A percentile compares a stretch with the other conserved stretches of the same genome.
Conservation (phyloP, 176 grass and related monocot species). For the Carex littledalei region DNA sequence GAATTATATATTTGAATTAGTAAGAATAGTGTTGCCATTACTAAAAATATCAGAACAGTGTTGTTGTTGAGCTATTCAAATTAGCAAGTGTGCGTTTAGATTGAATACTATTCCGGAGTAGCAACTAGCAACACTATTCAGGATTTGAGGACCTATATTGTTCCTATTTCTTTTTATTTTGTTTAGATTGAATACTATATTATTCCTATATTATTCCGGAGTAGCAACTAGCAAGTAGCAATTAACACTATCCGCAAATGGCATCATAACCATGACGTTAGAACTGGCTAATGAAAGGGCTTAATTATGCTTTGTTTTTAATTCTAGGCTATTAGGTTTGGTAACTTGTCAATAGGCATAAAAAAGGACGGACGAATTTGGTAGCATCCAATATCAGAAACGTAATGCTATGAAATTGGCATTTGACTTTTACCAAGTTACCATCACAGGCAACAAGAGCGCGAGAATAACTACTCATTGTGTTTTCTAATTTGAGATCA, state of each 20-base stretch:
- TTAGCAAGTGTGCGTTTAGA: too few relatives aligned
- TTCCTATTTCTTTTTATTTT: too few relatives aligned
- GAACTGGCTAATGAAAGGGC: not conserved
- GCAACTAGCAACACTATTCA: too few relatives aligned
- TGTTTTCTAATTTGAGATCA: not conserved
- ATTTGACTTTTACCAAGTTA: not conserved
- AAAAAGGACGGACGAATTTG: not conserved
- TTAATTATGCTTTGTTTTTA: not conserved
- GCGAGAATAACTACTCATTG: not conserved
- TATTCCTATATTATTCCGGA: too few relatives aligned
- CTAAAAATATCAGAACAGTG: too few relatives aligned
- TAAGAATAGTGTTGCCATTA: too few relatives aligned
- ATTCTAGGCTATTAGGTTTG: not conserved
- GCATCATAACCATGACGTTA: not conserved
- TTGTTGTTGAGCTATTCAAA: too few relatives aligned
- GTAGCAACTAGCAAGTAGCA: too few relatives aligned
- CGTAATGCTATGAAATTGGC: not conserved
- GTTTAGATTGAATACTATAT: not conserved
- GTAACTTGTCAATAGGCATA: not conserved
- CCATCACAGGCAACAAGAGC: not conserved
- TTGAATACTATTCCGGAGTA: too few relatives aligned
- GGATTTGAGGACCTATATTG: too few relatives aligned
- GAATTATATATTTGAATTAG: too few relatives aligned
- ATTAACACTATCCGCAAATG: not conserved
- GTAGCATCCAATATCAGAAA: conserved; percentile 6